Percentiles rank a stretch among this genome's conserved stretches.
Conservation (phyloP, 345 rosid species). For the Alliaria petiolata region DNA sequence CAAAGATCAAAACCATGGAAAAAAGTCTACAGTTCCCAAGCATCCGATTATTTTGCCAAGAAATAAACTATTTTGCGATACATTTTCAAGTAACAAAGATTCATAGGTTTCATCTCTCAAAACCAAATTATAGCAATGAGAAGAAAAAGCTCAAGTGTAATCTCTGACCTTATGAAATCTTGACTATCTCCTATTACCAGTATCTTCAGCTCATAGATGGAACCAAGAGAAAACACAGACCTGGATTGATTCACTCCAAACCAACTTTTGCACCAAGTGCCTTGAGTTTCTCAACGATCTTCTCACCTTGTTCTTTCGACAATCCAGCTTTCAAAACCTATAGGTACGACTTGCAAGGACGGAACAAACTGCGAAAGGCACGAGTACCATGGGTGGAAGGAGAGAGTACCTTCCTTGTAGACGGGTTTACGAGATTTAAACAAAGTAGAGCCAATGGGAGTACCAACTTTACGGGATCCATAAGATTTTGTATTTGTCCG, state of each 20-base stretch:
- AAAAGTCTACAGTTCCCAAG: too few species aligned
- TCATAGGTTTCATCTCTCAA: too few species aligned
- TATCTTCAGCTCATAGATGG: background rate
- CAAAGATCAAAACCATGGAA: too few species aligned
- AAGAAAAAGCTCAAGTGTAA: too few species aligned
- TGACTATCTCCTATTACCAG: background rate
- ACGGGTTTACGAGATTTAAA: background rate
- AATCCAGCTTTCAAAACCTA: slow-evolving; percentile 68
- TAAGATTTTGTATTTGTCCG: background rate
- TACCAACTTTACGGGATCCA: background rate
- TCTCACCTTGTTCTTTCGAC: slow-evolving; percentile 84
- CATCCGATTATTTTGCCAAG: too few species aligned
- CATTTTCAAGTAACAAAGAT: too few species aligned
- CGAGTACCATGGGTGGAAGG: background rate
- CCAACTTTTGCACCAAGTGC: slow-evolving; percentile 77
- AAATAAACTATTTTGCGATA: too few species aligned
- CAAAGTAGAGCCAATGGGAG: background rate
- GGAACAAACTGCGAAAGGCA: background rate
- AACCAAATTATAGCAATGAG: too few species aligned
- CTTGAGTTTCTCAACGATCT: slow-evolving; percentile 78
- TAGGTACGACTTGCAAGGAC: slow-evolving; percentile 17
- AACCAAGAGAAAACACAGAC: background rate
- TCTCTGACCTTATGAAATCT: background rate
- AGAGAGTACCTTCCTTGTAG: background rate
- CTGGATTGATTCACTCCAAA: slow-evolving; percentile 43